phyloP scores from a whole-genome alignment of 2,329 filamentous ascomycete genomes.

The Didymella pomorum region DNA sequence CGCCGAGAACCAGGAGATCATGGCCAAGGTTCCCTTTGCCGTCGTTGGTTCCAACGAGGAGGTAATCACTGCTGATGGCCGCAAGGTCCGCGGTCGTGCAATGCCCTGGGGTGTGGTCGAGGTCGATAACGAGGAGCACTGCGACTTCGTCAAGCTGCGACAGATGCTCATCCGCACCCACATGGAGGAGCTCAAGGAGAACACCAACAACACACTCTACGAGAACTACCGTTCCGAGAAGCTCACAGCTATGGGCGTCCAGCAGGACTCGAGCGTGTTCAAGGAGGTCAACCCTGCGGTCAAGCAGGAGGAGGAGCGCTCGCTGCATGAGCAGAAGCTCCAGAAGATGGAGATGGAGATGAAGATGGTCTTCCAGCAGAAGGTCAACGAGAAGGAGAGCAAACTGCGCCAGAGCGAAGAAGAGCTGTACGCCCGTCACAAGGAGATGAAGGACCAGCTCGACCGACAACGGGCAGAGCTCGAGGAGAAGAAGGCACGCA shows the following conservation, averaged over 20 bases:
- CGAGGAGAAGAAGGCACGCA: slow-evolving; percentile 95
- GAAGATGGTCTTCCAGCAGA: slow-evolving; percentile 99
- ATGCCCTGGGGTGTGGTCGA: slow-evolving; percentile 99
- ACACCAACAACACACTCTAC: slow-evolving; percentile 98
- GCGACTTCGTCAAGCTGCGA: slow-evolving; percentile 98
- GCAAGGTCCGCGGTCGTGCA: slow-evolving; percentile 92
- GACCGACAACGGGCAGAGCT: slow-evolving; percentile 93
- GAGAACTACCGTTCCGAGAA: slow-evolving; percentile 99
- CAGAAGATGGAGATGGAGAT: slow-evolving; percentile 99
- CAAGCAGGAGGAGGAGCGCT: slow-evolving; percentile 99
- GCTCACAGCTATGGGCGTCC: slow-evolving; percentile 97
- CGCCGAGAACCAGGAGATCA: slow-evolving; percentile 99
- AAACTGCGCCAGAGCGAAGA: slow-evolving; percentile 99
- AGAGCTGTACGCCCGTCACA: slow-evolving; percentile 95
- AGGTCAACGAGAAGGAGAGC: slow-evolving; percentile 99
- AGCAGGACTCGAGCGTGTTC: slow-evolving; percentile 98
- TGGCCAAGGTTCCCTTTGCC: slow-evolving; percentile 99
- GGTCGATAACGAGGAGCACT: slow-evolving; percentile 99
- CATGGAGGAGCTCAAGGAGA: slow-evolving; percentile 99
- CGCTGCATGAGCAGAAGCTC: slow-evolving; percentile 98
- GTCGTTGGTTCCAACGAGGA: slow-evolving; percentile 97
- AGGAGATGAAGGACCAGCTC: slow-evolving; percentile 99
- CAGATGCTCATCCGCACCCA: slow-evolving; percentile 99
- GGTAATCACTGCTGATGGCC: slow-evolving; percentile 88
- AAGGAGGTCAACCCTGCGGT: slow-evolving; percentile 99